Conservation (phyloP, 176 grass and related monocot species). For the Alloteropsis semialata region DNA sequence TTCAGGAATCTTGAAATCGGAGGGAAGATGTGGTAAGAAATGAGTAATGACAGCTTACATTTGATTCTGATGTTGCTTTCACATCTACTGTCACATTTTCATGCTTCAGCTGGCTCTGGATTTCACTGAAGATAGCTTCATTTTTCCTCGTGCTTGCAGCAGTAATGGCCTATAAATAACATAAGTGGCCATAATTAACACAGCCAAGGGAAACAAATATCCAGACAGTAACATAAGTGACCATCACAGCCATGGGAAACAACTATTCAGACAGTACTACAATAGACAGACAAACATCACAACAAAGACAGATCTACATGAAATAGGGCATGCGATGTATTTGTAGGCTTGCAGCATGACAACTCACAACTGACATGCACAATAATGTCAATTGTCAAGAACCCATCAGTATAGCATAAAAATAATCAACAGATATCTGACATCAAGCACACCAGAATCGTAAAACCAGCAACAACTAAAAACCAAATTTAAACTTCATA, state of each 20-base stretch:
- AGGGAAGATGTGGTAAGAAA: neutral
- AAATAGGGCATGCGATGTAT: neutral
- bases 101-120: constrained; percentile 66
- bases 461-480: neutral
- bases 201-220: neutral
- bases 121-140: constrained; percentile 54
- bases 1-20: neutral
- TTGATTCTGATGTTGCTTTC: constrained; percentile 78
- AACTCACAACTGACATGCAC: neutral
- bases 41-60: constrained; percentile 24
- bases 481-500: neutral
- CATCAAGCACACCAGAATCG: neutral
- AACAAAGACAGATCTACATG: neutral
- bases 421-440: neutral
- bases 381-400: neutral
- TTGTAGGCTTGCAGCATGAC: neutral
- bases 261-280: neutral
- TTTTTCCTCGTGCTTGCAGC: constrained; percentile 56
- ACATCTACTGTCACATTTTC: constrained; percentile 59
- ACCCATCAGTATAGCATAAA: neutral
- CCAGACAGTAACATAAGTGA: neutral
- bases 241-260: neutral
- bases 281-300: neutral
- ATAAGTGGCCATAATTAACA: neutral
- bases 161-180: constrained; percentile 52